Base-by-base conservation (phyloP, 2,329 filamentous ascomycete genomes). In the Hawksworthiomyces lignivorus region DNA sequence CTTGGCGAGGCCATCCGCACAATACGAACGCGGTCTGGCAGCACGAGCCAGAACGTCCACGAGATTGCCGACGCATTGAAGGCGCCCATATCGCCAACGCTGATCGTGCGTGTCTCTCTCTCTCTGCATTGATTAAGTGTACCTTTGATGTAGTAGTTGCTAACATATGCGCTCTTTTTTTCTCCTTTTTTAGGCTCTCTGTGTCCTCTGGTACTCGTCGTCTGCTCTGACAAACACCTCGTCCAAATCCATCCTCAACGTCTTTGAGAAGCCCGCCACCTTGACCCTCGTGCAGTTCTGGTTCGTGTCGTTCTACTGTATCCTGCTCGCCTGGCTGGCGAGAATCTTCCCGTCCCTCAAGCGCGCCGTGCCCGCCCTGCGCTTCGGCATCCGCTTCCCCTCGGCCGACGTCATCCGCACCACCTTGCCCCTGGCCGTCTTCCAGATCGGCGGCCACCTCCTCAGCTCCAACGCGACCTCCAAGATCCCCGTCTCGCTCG, bases 151-250 rank as follows among this genome's bases (percentile, higher is more conserved):
- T n/a, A n/a, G n/a, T n/a, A n/a, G n/a, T n/a, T n/a, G n/a, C n/a
- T n/a, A n/a, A n/a, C n/a, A n/a, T n/a, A n/a, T n/a, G n/a, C n/a
- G n/a, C 24, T 26, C 29, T 27, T 30, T 12, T 3, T 10, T 36
- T 31, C 17, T 26, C 14, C 18, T 17, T 19, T 26, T 3, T 8
- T 26, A 96, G 90, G 64, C 75, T 38, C 80, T 96, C 36, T 97
- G 90, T 64, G 67, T 89, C 44, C 66, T 90, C 57, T 97, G 92
- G 92, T 98, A 97, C 69, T 76, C 85, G 60, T 94, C 89, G 19
- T 97, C 90, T 32, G 92, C 94, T 48, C 70, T 97, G 53, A 96
- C 92, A 48, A 98, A 97, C 61, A 96, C 92, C 3, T 97, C 92
- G 19, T 96, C 92, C 39, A 98, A 98, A 67, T 86, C 90, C 15